These are phyloP conservation scores for Cladophialophora bantiana DNA, from an alignment of 2,329 filamentous ascomycete genomes.

Conservation along the genomic window DNA sequence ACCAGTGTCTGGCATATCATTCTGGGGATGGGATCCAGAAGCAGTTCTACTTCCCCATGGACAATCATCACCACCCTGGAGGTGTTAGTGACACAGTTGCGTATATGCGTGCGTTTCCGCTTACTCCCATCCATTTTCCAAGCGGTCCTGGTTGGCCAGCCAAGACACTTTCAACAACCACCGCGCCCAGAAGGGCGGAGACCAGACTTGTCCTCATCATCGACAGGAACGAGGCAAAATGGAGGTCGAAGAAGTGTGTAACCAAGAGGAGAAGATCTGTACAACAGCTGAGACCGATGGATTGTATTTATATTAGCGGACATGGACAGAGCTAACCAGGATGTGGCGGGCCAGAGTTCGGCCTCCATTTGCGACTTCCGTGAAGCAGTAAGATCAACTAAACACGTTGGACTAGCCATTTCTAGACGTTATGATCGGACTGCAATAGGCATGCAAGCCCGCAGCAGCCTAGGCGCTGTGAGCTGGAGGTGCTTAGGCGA, in stretches of 20 bases:
- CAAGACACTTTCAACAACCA: conserved; percentile 11
- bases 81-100: conserved; percentile 3
- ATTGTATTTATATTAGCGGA: conserved; percentile 17
- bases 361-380: conserved; percentile 13
- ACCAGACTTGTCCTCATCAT: conserved; percentile 24
- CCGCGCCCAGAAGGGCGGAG: conserved; percentile 25
- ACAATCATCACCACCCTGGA: conserved; percentile 34
- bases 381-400: conserved; percentile 19
- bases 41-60: conserved; percentile 30
- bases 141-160: conserved; percentile 22
- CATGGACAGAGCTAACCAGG: conserved; percentile 19
- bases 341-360: conserved; percentile 2
- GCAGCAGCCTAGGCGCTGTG: conserved; percentile 5
- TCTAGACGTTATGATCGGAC: conserved; percentile 2
- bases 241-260: conserved; percentile 5
- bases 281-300: conserved; percentile 13
- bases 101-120: neutral
- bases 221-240: conserved; percentile 6
- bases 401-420: conserved; percentile 8
- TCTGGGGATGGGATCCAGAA: conserved; percentile 26
- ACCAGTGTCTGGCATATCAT: conserved; percentile 35
- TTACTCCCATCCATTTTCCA: conserved; percentile 33
- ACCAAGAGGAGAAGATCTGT: conserved; percentile 13
- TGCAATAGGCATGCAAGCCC: neutral
- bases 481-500: conserved; percentile 1